These are phyloP conservation scores for Colletotrichum phormii DNA, from an alignment of 2,329 filamentous ascomycete species.

Conservation along the genomic window DNA sequence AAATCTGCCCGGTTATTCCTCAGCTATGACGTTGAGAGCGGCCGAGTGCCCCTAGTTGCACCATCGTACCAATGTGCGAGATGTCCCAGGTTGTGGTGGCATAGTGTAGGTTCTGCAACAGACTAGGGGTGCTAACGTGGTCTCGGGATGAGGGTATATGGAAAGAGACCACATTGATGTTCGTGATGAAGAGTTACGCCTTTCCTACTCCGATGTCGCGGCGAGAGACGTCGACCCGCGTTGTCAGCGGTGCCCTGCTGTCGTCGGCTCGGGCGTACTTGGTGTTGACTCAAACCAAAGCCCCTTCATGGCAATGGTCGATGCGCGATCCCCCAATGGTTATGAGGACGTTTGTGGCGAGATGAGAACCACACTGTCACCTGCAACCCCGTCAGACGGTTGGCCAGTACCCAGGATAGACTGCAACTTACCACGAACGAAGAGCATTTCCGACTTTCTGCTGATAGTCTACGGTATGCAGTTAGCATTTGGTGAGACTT, in stretches of 20 bases:
- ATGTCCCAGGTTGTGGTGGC: neutral
- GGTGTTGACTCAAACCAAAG: neutral
- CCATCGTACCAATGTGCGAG: neutral
- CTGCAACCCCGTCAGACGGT: conserved; percentile 53
- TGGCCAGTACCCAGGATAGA: neutral
- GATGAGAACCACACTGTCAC: conserved; percentile 79
- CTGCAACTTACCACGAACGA: conserved; percentile 82
- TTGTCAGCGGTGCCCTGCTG: neutral
- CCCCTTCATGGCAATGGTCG: neutral
- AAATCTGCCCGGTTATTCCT: neutral
- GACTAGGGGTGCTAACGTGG: neutral
- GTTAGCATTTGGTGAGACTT: neutral
- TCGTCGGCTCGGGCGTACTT: neutral
- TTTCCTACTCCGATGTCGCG: neutral
- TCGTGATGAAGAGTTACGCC: neutral
- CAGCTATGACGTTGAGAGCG: neutral
- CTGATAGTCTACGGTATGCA: conserved; percentile 78
- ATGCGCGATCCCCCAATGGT: neutral
- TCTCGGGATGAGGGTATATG: conserved; percentile 7
- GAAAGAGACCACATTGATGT: neutral
- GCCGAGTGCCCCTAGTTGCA: neutral
- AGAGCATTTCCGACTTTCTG: conserved; percentile 98
- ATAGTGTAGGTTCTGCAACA: neutral
- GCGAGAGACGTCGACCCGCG: neutral
- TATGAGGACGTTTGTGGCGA: conserved; percentile 68